These are phyloP conservation scores for Ascochyta lentis DNA, from an alignment of 2,329 filamentous ascomycete genomes.

Conservation along the genomic window DNA sequence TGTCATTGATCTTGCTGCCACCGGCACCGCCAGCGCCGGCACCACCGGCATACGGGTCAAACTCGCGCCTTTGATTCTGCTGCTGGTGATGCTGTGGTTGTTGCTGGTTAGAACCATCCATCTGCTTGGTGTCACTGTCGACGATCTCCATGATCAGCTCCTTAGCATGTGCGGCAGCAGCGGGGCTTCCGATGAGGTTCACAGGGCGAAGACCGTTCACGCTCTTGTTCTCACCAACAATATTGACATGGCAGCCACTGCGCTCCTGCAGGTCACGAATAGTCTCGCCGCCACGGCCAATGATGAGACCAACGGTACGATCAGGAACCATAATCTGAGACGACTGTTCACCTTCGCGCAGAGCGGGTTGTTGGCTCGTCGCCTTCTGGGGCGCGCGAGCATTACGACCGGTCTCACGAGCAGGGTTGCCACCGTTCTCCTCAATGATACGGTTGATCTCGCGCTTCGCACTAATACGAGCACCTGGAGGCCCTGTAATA, in stretches of 20 bases:
- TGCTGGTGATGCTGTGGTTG: constrained; percentile 26
- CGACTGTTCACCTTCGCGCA: constrained; percentile 81
- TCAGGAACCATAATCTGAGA: constrained; percentile 95
- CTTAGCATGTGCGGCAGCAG: constrained; percentile 78
- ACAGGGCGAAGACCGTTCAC: constrained; percentile 88
- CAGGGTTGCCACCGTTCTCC: constrained; percentile 71
- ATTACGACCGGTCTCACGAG: constrained; percentile 48
- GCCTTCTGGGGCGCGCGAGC: constrained; percentile 52
- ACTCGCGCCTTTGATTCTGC: constrained; percentile 44
- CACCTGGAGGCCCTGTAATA: constrained; percentile 75
- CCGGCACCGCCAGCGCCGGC: constrained; percentile 47
- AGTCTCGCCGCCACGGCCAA: constrained; percentile 91
- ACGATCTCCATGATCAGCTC: constrained; percentile 93
- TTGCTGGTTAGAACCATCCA: constrained; percentile 39
- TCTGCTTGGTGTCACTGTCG: constrained; percentile 76
- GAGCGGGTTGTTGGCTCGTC: constrained; percentile 52
- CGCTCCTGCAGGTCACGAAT: constrained; percentile 91
- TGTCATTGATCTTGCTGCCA: constrained; percentile 74
- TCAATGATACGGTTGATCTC: constrained; percentile 89
- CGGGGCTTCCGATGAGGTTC: constrained; percentile 82
- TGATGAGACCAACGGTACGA: constrained; percentile 89
- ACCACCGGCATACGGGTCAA: constrained; percentile 35
- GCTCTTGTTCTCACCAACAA: constrained; percentile 91
- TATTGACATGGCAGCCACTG: constrained; percentile 94
- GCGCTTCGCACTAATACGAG: constrained; percentile 77